phyloP scores from a whole-genome alignment of 345 rosid genomes.

The Dovyalis caffra region DNA sequence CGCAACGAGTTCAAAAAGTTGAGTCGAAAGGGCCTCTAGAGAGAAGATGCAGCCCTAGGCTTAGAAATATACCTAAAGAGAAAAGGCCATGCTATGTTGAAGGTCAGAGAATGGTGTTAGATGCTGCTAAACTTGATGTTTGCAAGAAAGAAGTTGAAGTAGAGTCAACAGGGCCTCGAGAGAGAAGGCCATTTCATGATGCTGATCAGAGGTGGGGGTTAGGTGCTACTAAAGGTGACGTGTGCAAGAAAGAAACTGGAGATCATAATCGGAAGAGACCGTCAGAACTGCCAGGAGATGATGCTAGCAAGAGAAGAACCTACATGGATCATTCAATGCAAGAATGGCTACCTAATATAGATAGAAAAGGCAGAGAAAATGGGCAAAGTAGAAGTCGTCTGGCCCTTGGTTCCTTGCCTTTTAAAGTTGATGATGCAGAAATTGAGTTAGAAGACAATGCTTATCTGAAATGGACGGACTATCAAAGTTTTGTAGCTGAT shows the following conservation, averaged over 20 bases:
- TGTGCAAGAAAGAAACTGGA: not conserved
- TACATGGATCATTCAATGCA: constrained; percentile 5
- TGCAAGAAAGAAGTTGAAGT: not conserved
- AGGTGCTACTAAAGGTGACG: not conserved
- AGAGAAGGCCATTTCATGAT: constrained; percentile 13
- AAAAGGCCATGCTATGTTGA: not conserved
- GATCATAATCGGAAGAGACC: constrained; percentile 1
- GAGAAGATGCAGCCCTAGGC: not conserved
- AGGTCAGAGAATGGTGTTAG: not conserved
- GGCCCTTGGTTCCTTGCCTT: not conserved
- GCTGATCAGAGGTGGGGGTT: not conserved
- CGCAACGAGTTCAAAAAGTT: not conserved
- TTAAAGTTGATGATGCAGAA: not conserved
- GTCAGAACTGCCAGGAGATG: not conserved
- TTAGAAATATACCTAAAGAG: not conserved
- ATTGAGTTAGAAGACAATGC: not conserved
- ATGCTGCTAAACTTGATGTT: not conserved
- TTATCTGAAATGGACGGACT: constrained; percentile 8
- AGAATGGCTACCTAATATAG: not conserved
- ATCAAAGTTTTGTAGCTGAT: constrained; percentile 11
- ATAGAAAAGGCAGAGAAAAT: not conserved
- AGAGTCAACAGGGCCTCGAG: not conserved
- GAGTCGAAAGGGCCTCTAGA: not conserved
- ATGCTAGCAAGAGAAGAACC: not conserved
- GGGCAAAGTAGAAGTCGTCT: not conserved